These are phyloP conservation scores for Debaryomyces sp. DNA, from an alignment of 1,139 yeast genomes.

Conservation along the genomic window DNA sequence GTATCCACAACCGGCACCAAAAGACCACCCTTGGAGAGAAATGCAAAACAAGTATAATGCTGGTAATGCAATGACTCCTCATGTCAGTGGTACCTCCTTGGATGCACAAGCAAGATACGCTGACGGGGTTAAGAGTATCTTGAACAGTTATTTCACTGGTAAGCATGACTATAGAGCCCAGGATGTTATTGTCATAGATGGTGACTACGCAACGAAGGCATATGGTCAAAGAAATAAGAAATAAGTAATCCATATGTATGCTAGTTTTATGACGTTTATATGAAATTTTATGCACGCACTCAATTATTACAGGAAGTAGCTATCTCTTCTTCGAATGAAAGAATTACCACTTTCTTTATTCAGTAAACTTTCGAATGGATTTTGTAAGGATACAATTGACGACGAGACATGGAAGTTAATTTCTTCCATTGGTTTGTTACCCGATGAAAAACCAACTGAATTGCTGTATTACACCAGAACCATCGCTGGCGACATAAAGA, in stretches of 20 bases:
- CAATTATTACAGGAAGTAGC: neutral
- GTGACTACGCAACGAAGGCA: constrained; percentile 73
- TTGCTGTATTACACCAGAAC: constrained; percentile 14
- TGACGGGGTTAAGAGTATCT: constrained; percentile 64
- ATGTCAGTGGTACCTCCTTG: constrained; percentile 75
- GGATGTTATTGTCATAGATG: constrained; percentile 72
- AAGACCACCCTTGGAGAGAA: constrained; percentile 74
- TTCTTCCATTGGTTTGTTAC: neutral
- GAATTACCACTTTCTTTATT: neutral
- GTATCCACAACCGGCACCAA: constrained; percentile 81
- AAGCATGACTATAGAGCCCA: constrained; percentile 70
- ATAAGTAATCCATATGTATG: no score
- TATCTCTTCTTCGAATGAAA: neutral
- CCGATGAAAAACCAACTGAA: constrained; percentile 8
- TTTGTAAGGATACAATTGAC: neutral
- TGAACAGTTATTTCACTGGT: constrained; percentile 62
- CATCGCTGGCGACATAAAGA: constrained; percentile 9
- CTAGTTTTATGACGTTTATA: neutral
- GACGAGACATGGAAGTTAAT: neutral
- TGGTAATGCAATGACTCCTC: constrained; percentile 88
- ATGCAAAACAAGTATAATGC: constrained; percentile 68
- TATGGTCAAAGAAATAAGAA: constrained; percentile 53
- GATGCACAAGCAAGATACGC: constrained; percentile 82
- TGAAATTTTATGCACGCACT: neutral
- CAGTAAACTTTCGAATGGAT: neutral